Evolutionary conservation across 352 stramenopile genomes (phyloP).

Genomic region (Aphanomyces stellatus): DNA sequence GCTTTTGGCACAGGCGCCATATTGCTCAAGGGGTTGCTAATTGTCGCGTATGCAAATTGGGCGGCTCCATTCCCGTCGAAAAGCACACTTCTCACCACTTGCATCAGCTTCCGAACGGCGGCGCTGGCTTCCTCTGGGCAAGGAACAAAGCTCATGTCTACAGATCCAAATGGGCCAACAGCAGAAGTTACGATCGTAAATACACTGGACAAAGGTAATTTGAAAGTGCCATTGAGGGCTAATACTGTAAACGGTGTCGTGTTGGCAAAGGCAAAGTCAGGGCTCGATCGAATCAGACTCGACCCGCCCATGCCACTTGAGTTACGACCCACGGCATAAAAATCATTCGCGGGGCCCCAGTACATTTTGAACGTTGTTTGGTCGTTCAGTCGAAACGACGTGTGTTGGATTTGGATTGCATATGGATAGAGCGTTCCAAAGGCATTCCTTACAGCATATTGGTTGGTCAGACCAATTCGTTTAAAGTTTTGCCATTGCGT

Average conservation of each 20-base stretch:
- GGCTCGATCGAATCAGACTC: neutral
- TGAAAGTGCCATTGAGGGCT: neutral
- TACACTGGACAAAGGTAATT: neutral
- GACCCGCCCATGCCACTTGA: neutral
- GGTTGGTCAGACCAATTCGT: neutral
- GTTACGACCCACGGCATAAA: neutral
- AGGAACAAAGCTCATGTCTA: neutral
- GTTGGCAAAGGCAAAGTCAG: constrained; percentile 7
- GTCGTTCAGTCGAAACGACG: neutral
- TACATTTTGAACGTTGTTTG: constrained; percentile 15
- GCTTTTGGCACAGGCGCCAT: neutral
- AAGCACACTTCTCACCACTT: neutral
- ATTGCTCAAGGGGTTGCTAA: neutral
- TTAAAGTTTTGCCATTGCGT: constrained; percentile 18
- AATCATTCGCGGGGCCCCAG: constrained; percentile 4
- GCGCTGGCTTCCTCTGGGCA: neutral
- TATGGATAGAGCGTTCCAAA: neutral
- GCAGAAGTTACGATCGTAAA: neutral
- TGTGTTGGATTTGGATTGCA: neutral
- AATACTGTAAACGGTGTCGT: neutral
- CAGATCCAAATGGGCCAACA: constrained; percentile 5
- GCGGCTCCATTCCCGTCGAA: neutral
- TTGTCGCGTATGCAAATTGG: neutral
- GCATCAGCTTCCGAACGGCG: neutral
- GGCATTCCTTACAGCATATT: neutral